Evolutionary conservation across 805 yeast genomes (phyloP).

Genomic region (Saccharomycopsis sp.): DNA sequence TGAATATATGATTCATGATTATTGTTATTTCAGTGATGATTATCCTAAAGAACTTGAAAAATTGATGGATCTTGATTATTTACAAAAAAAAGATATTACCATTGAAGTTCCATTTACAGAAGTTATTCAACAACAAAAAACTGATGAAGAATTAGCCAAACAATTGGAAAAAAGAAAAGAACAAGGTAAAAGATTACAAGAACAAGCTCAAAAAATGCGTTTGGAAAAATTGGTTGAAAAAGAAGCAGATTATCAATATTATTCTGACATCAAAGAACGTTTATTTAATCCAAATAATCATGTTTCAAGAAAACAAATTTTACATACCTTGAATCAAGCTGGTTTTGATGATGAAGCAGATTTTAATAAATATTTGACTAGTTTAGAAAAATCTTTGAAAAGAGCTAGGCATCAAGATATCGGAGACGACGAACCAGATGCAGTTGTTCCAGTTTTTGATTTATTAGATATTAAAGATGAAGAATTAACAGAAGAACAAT

Average conservation of each 20-base stretch:
- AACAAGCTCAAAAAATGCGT: constrained; percentile 81
- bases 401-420: constrained; percentile 55
- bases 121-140: constrained; percentile 55
- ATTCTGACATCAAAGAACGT: constrained; percentile 43
- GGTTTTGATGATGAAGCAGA: constrained; percentile 72
- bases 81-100: constrained; percentile 63
- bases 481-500: constrained; percentile 64
- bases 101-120: constrained; percentile 75
- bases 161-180: constrained; percentile 77
- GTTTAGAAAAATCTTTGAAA: constrained; percentile 59
- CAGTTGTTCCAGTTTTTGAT: constrained; percentile 50
- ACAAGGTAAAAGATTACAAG: constrained; percentile 81
- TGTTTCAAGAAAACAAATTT: constrained; percentile 42
- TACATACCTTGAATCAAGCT: constrained; percentile 49
- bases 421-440: constrained; percentile 39
- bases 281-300: constrained; percentile 25
- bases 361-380: constrained; percentile 52
- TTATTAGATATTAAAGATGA: constrained; percentile 78
- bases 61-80: constrained; percentile 47
- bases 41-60: constrained; percentile 53
- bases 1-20: constrained; percentile 58
- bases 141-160: constrained; percentile 69
- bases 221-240: constrained; percentile 70
- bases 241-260: constrained; percentile 71
- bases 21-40: constrained; percentile 65